A percentile compares a stretch with the other conserved stretches of the same genome.
Evolutionary conservation across 768 basidiomycete genomes (phyloP).

Genomic region (Lentinus tigrinus): DNA sequence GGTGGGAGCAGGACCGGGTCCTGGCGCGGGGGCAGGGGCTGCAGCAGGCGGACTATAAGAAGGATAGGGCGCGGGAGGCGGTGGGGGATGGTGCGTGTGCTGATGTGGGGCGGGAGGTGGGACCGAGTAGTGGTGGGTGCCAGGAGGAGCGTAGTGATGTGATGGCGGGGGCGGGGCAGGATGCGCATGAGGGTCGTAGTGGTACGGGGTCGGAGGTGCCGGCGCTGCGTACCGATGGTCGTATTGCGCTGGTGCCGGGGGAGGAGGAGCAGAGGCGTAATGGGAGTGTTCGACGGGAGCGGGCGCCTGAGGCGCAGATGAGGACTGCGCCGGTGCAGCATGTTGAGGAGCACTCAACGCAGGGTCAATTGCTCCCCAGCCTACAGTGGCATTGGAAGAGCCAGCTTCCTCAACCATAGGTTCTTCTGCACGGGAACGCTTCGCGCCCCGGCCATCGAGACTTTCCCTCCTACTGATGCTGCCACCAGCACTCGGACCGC

Average conservation of each 20-base stretch:
- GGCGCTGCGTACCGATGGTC: constrained; percentile 23
- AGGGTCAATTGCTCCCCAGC: constrained; percentile 30
- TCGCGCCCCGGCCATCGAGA: constrained; percentile 21
- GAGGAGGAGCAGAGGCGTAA: constrained; percentile 13
- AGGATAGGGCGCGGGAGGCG: constrained; percentile 16
- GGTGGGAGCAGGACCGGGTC: constrained; percentile 19
- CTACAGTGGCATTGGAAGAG: constrained; percentile 10
- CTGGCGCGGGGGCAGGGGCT: constrained; percentile 17
- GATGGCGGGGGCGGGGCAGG: constrained; percentile 24
- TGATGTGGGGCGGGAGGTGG: constrained; percentile 16
- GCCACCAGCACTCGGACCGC: constrained; percentile 7
- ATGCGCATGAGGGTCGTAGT: constrained; percentile 26
- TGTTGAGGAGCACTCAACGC: constrained; percentile 25
- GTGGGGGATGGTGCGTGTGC: constrained; percentile 12
- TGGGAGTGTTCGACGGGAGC: constrained; percentile 13
- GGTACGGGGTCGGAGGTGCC: constrained; percentile 18
- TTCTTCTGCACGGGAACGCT: constrained; percentile 27
- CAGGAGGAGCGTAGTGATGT: constrained; percentile 16
- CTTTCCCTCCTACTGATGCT: constrained; percentile 17
- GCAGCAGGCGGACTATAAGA: constrained; percentile 17
- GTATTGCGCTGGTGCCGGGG: constrained; percentile 16
- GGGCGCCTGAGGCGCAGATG: constrained; percentile 5
- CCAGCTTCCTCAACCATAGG: constrained; percentile 24
- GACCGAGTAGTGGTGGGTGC: constrained; percentile 21
- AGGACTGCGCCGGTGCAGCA: constrained; percentile 5